phyloP scores from a whole-genome alignment of 345 rosid species.

The Gossypium australe region DNA sequence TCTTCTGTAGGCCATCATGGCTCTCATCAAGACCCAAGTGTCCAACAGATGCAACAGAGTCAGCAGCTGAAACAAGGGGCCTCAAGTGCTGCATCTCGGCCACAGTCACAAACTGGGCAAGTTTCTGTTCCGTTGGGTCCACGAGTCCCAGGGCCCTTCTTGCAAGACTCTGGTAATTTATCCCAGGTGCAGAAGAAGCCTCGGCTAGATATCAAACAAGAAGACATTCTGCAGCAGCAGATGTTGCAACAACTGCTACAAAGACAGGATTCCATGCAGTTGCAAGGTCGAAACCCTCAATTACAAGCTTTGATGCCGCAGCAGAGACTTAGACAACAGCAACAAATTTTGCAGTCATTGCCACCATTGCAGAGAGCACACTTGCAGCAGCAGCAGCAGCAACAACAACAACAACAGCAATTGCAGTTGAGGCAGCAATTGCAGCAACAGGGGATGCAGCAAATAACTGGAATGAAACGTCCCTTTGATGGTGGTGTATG shows the following conservation, averaged over 20 bases:
- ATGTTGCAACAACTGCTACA: conserved; percentile 74
- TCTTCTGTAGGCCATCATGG: conserved; percentile 70
- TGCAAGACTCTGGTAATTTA: conserved; percentile 66
- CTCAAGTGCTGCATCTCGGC: conserved; percentile 69
- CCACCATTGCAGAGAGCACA: conserved; percentile 83
- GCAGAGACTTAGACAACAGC: conserved; percentile 61
- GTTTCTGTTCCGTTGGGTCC: conserved; percentile 52
- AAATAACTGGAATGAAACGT: conserved; percentile 45
- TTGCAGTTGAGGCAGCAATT: conserved; percentile 69
- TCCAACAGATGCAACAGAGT: conserved; percentile 49
- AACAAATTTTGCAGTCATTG: conserved; percentile 67
- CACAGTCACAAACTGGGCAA: conserved; percentile 63
- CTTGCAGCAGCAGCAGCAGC: conserved; percentile 88
- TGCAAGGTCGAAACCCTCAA: conserved; percentile 69
- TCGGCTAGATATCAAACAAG: conserved; percentile 76
- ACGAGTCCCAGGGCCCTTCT: conserved; percentile 57
- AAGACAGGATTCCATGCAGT: conserved; percentile 75
- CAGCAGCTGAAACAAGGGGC: conserved; percentile 59
- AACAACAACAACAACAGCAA: conserved; percentile 29
- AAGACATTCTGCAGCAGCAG: conserved; percentile 85
- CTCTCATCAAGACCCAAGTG: conserved; percentile 61
- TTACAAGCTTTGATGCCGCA: conserved; percentile 68
- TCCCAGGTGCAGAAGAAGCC: conserved; percentile 76
- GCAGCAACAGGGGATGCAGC: conserved; percentile 82
- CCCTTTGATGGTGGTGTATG: conserved; percentile 77